These are phyloP conservation scores for Urostyla sp. DNA, from an alignment of 73 alveolate genomes.

Conservation along the genomic window DNA sequence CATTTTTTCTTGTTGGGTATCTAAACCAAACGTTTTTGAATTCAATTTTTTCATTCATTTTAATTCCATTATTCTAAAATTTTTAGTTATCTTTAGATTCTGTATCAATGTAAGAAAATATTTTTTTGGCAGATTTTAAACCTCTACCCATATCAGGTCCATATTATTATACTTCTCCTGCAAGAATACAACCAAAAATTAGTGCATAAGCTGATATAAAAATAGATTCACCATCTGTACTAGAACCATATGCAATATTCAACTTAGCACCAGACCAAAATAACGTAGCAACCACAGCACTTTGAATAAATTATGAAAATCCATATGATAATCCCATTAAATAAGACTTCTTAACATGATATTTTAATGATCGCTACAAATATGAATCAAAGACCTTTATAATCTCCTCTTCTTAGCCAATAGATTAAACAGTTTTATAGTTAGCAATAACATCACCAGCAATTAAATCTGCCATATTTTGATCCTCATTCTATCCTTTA, in stretches of 20 bases:
- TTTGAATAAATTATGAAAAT: slow-evolving; percentile 77
- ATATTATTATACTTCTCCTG: slow-evolving; percentile 79
- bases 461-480: slow-evolving; percentile 81
- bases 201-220: slow-evolving; percentile 79
- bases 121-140: slow-evolving; percentile 76
- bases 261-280: slow-evolving; percentile 83
- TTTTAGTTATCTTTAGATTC: slow-evolving; percentile 53
- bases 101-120: slow-evolving; percentile 68
- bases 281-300: slow-evolving; percentile 79
- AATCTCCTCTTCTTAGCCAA: slow-evolving; percentile 83
- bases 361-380: slow-evolving; percentile 51
- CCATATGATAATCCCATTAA: slow-evolving; percentile 84
- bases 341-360: slow-evolving; percentile 67
- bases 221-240: slow-evolving; percentile 55
- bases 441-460: slow-evolving; percentile 88
- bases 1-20: slow-evolving; percentile 85
- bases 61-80: slow-evolving; percentile 45
- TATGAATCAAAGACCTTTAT: slow-evolving; percentile 70
- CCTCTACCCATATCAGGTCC: slow-evolving; percentile 89
- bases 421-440: slow-evolving; percentile 85
- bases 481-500: slow-evolving; percentile 71
- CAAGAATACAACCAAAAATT: slow-evolving; percentile 83
- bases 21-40: slow-evolving; percentile 88
- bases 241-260: slow-evolving; percentile 63
- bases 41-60: slow-evolving; percentile 83